Conservation (phyloP, 2,329 filamentous ascomycete species). For the Xylaria sp. region DNA sequence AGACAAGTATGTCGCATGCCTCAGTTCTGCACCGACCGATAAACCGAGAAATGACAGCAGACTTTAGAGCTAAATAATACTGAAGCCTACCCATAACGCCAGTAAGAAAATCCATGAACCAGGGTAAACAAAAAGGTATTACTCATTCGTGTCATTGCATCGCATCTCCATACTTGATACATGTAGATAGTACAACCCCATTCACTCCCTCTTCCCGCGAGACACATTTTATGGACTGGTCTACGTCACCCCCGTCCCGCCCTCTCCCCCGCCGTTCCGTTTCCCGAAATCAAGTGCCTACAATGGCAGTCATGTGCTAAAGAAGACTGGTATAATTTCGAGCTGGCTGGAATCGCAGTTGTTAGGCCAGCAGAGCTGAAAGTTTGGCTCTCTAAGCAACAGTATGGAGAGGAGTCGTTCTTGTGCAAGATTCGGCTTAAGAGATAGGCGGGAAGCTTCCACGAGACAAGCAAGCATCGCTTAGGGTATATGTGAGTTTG, state of each 20-base stretch:
- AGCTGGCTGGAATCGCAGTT: background rate
- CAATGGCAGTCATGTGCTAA: background rate
- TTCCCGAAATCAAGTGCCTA: background rate
- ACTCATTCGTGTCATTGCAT: constrained; percentile 25
- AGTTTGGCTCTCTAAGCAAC: background rate
- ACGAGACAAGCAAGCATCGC: constrained; percentile 1
- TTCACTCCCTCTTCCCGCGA: constrained; percentile 6
- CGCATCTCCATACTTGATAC: constrained; percentile 25
- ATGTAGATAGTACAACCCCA: constrained; percentile 33
- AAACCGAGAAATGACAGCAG: background rate
- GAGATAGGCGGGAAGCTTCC: constrained; percentile 2
- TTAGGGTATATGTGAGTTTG: constrained; percentile 41
- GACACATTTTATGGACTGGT: constrained; percentile 16
- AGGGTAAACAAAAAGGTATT: constrained; percentile 16
- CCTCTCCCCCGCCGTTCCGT: background rate
- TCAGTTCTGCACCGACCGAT: background rate
- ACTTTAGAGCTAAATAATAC: background rate
- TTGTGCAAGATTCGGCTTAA: background rate
- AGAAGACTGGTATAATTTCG: background rate
- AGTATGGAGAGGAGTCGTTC: background rate
- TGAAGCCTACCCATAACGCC: background rate
- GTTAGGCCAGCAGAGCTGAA: background rate
- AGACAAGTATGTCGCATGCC: background rate
- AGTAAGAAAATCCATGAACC: background rate
- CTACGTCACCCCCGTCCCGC: background rate